phyloP scores from a whole-genome alignment of 2,329 filamentous ascomycete genomes.

The Beauveria caledonica region DNA sequence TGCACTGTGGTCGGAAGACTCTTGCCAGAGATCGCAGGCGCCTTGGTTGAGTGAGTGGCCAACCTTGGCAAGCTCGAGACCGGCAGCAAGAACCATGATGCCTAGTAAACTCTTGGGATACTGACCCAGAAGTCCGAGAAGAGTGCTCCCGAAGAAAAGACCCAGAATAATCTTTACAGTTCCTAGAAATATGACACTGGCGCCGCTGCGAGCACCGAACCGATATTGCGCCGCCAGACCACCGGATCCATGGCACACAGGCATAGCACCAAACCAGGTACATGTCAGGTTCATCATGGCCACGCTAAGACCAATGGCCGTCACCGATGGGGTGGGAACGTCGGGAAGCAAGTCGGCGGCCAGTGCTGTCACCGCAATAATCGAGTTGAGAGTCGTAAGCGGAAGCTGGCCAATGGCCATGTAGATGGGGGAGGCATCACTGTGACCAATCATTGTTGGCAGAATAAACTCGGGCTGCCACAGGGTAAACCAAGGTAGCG shows the following conservation, averaged over 20 bases:
- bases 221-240: slow-evolving; percentile 85
- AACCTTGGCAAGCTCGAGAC: slow-evolving; percentile 78
- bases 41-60: slow-evolving; percentile 76
- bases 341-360: slow-evolving; percentile 68
- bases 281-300: slow-evolving; percentile 74
- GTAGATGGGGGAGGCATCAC: slow-evolving; percentile 30
- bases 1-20: slow-evolving; percentile 35
- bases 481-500: slow-evolving; percentile 44
- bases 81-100: slow-evolving; percentile 83
- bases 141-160: slow-evolving; percentile 61
- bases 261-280: slow-evolving; percentile 93
- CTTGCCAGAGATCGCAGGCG: slow-evolving; percentile 51
- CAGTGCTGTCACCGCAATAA: slow-evolving; percentile 78
- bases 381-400: slow-evolving; percentile 84
- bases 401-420: slow-evolving; percentile 81
- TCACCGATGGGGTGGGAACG: slow-evolving; percentile 59
- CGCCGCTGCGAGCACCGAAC: slow-evolving; percentile 83
- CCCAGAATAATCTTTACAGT: slow-evolving; percentile 68
- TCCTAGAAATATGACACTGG: slow-evolving; percentile 74
- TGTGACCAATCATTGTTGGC: slow-evolving; percentile 24
- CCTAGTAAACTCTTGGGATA: slow-evolving; percentile 76
- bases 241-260: slow-evolving; percentile 86
- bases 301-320: slow-evolving; percentile 72
- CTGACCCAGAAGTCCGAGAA: slow-evolving; percentile 59
- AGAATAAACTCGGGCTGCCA: slow-evolving; percentile 49